A percentile compares a stretch with the other conserved stretches of the same genome.
phyloP scores from a whole-genome alignment of 2,329 filamentous ascomycete genomes.

The Ilyonectria robusta region DNA sequence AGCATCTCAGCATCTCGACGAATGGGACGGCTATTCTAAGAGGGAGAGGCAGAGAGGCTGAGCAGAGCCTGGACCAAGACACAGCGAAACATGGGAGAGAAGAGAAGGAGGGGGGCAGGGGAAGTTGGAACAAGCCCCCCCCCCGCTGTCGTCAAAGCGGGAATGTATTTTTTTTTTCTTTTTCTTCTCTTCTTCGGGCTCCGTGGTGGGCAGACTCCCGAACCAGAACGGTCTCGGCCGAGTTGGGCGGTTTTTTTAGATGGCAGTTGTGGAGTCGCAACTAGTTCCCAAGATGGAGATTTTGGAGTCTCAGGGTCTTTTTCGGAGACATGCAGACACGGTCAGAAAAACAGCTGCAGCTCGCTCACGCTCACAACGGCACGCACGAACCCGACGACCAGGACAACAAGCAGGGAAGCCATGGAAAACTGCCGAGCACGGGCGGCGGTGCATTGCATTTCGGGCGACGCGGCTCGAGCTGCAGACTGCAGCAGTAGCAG shows the following conservation, averaged over 20 bases:
- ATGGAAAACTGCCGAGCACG: no score
- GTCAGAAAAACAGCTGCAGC: background rate
- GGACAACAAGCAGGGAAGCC: no score
- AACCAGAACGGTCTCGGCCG: conserved; percentile 20
- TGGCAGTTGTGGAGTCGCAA: background rate
- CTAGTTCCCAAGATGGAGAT: background rate
- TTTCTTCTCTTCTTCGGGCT: background rate
- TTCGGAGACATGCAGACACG: background rate
- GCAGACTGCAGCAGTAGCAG: background rate
- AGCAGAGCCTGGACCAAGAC: background rate
- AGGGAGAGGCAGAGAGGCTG: background rate
- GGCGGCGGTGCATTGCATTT: background rate
- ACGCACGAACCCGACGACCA: no score
- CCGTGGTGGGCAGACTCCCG: background rate
- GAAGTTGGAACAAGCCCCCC: background rate
- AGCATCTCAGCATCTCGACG: background rate
- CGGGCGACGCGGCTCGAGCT: background rate
- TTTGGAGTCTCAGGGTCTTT: background rate
- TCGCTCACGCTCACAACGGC: no score
- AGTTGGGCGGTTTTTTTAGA: background rate
- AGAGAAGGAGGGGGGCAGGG: background rate
- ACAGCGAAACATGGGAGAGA: background rate
- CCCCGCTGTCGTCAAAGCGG: background rate
- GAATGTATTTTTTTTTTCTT: background rate
- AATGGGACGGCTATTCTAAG: background rate